Base-by-base conservation (phyloP, 2,329 filamentous ascomycete species). In the Xylaria digitata region DNA sequence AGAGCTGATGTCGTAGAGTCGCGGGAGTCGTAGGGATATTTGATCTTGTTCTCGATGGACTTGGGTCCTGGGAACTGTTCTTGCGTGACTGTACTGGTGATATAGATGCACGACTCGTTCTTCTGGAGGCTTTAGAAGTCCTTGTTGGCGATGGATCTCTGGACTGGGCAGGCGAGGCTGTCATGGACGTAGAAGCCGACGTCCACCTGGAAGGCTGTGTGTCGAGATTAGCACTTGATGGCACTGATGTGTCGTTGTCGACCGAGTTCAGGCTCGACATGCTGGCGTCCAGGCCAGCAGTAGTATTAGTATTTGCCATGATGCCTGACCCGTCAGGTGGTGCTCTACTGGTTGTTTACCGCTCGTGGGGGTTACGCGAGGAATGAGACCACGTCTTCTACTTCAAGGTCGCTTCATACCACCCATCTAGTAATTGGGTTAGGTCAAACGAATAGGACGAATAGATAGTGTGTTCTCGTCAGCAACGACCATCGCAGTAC, bases 21-120 rank as follows among this genome's bases (percentile, higher is more conserved):
- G 89, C 83, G 26, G 88, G 85, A 30, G 89, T 85, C 57, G 89
- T 88, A 42, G 89, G 85, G 62, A 86, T 82, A 63, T 82, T 85
- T 64, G 82, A 81, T 71, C 79, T 77, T 54, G 80, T 78, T 60
- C 90, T 86, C 62, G 85, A 83, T 21, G 90, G 89, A 73, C 89
- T 92, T 66, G 85, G 81, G 63, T 92, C 90, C 68, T 89, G 85
- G 61, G 81, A 76, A 77, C 89, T 92, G 76, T 87, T 89, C 77
- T 89, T 90, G 74, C 89, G 87, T 65, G 90, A 89, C 72, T 86
- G 83, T 57, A 82, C 78, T 26, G 77, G 69, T 52, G 73, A 75
- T 62, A 71, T 79, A 68, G 77, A 72, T 48, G 73, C 34, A 65
- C 76, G 75, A 57, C 68, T 75, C 19, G 66, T 61, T 68, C 73